Percentiles rank a stretch among this genome's conserved stretches.
phyloP scores from a whole-genome alignment of 768 basidiomycete genomes.

The Hypholoma sublateritium region DNA sequence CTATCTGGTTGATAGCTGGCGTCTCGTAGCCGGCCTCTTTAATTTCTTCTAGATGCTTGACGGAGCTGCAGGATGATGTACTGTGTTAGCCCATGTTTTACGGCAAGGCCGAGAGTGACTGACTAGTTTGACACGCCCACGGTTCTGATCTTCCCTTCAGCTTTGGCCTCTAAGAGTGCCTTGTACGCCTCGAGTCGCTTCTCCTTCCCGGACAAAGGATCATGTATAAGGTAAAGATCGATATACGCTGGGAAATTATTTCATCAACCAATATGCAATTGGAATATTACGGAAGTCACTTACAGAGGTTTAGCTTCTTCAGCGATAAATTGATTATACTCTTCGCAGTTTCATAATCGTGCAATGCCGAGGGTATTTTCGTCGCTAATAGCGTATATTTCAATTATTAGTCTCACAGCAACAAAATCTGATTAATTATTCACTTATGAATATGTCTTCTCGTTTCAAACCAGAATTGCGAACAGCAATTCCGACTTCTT shows the following conservation, averaged over 20 bases:
- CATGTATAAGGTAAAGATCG: conserved; percentile 79
- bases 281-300: not conserved
- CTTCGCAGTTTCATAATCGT: not conserved
- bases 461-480: conserved; percentile 9
- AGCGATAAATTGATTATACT: not conserved
- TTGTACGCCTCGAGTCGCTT: conserved; percentile 68
- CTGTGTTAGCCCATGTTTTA: not conserved
- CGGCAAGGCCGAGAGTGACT: conserved; percentile 15
- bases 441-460: conserved; percentile 14
- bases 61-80: conserved; percentile 40
- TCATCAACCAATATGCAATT: not conserved
- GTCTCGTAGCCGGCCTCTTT: conserved; percentile 54
- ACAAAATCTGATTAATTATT: not conserved
- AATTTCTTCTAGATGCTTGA: conserved; percentile 77
- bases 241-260: conserved; percentile 26
- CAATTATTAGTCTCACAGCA: not conserved
- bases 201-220: conserved; percentile 59
- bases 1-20: conserved; percentile 81
- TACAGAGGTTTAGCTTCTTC: not conserved
- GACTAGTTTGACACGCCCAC: conserved; percentile 84
- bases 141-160: conserved; percentile 61
- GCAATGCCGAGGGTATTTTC: not conserved
- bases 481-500: conserved; percentile 11
- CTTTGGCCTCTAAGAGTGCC: conserved; percentile 60
- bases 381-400: not conserved